These are phyloP conservation scores for Cutaneotrichosporon mucoides DNA, from an alignment of 1,284 basidiomycete genomes.

Conservation along the genomic window DNA sequence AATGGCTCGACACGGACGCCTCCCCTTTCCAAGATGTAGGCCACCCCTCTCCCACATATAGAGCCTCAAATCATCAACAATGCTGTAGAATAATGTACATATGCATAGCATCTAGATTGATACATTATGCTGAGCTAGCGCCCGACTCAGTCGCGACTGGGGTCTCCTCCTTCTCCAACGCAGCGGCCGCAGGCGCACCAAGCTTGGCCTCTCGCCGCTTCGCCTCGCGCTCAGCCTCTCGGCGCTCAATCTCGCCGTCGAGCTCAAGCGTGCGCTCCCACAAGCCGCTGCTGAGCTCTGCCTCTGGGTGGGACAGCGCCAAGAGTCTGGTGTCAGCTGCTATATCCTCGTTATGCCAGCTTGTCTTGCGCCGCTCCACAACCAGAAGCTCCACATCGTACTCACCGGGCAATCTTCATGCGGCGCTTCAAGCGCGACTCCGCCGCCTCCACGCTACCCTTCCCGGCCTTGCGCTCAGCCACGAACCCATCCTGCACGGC, in stretches of 20 bases:
- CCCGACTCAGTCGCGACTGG: too few species aligned
- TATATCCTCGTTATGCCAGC: too few species aligned
- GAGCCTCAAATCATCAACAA: neutral
- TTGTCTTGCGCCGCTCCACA: too few species aligned
- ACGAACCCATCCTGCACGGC: conserved; percentile 45
- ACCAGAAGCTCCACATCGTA: neutral
- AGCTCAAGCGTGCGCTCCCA: conserved; percentile 35
- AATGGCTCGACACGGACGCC: neutral
- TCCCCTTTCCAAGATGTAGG: neutral
- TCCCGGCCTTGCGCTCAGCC: conserved; percentile 25
- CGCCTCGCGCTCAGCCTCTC: conserved; percentile 16
- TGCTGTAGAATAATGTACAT: conserved; percentile 1
- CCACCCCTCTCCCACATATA: too few species aligned
- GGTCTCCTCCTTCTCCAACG: too few species aligned
- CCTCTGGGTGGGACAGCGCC: conserved; percentile 33
- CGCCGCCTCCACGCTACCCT: conserved; percentile 22
- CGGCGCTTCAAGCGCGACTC: conserved; percentile 38
- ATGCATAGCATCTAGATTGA: neutral
- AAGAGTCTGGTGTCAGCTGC: conserved; percentile 26
- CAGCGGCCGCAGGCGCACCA: conserved; percentile 6
- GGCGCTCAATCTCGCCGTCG: conserved; percentile 31
- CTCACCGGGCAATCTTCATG: conserved; percentile 42
- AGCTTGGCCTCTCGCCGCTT: conserved; percentile 8
- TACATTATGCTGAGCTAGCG: too few species aligned
- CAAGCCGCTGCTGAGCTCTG: conserved; percentile 24